phyloP scores from a whole-genome alignment of 768 basidiomycete species.

The Podaxis mareebaensis region DNA sequence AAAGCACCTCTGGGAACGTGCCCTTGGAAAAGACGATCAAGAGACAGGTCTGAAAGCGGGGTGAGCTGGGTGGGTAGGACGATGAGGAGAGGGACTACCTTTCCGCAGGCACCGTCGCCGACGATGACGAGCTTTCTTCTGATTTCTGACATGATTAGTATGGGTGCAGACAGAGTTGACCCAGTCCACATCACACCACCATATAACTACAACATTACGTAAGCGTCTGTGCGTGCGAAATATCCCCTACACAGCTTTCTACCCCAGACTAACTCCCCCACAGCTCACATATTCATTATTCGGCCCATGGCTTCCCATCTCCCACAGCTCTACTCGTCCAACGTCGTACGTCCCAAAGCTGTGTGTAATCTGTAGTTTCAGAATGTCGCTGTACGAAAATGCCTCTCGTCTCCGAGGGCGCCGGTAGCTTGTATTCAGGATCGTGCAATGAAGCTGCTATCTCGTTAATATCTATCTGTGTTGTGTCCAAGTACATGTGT shows the following conservation, averaged over 20 bases:
- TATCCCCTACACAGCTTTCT: constrained; percentile 1
- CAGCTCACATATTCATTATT: constrained; percentile 64
- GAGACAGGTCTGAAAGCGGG: constrained; percentile 68
- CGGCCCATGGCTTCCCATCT: constrained; percentile 67
- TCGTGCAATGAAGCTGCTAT: constrained; percentile 47
- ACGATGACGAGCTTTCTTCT: constrained; percentile 99
- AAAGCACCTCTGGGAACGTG: constrained; percentile 87
- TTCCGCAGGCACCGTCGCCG: constrained; percentile 97
- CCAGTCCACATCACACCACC: constrained; percentile 17
- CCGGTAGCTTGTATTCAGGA: constrained; percentile 50
- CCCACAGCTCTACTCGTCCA: constrained; percentile 62
- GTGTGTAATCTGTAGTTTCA: background rate
- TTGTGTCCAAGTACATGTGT: constrained; percentile 12
- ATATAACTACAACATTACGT: constrained; percentile 15
- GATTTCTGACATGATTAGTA: constrained; percentile 84
- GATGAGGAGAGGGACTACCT: constrained; percentile 47
- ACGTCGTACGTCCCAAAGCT: constrained; percentile 57
- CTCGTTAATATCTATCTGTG: background rate
- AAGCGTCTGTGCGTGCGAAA: constrained; percentile 18
- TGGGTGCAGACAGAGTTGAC: constrained; percentile 13
- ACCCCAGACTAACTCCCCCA: constrained; percentile 32
- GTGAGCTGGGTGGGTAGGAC: background rate
- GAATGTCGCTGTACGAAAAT: constrained; percentile 42
- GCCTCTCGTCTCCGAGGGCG: constrained; percentile 33
- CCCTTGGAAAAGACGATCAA: constrained; percentile 97